Evolutionary conservation across 176 grass and related monocot genomes (phyloP).

Genomic region (Carex scoparia): DNA sequence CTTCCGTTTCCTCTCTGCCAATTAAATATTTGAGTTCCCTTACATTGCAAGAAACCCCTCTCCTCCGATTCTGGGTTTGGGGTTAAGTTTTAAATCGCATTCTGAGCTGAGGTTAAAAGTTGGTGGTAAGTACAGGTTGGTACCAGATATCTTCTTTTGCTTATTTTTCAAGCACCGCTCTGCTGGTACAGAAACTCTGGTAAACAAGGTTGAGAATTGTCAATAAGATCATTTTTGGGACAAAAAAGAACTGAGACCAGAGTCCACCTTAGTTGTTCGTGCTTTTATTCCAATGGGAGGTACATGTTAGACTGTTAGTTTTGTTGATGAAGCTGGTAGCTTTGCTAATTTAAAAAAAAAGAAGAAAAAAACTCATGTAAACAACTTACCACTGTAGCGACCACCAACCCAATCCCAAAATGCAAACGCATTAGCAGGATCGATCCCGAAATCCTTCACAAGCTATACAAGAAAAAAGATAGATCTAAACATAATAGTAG

Average conservation of each 20-base stretch:
- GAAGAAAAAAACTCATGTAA: neutral
- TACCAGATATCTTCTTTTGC: neutral
- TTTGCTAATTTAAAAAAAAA: neutral
- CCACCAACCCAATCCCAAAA: constrained; percentile 99
- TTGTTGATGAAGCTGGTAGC: neutral
- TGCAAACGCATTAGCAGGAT: constrained; percentile 93
- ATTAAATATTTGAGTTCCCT: neutral
- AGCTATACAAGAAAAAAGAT: constrained; percentile 49
- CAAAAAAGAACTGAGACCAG: neutral
- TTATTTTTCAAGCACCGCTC: neutral
- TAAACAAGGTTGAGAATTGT: neutral
- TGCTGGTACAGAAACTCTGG: neutral
- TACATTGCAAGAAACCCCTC: neutral
- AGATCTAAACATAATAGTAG: neutral
- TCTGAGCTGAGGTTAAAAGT: neutral
- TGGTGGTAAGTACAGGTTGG: neutral
- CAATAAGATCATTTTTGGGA: neutral
- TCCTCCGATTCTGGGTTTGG: neutral
- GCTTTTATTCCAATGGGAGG: neutral
- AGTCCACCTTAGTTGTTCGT: neutral
- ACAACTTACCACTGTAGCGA: constrained; percentile 84
- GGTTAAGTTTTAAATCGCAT: neutral
- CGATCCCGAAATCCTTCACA: constrained; percentile 89
- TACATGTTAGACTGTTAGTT: neutral
- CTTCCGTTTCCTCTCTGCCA: neutral